A percentile compares a stretch with the other conserved stretches of the same genome.
Evolutionary conservation across 2,329 filamentous ascomycete genomes (phyloP).

Genomic region (Alternaria triticina): DNA sequence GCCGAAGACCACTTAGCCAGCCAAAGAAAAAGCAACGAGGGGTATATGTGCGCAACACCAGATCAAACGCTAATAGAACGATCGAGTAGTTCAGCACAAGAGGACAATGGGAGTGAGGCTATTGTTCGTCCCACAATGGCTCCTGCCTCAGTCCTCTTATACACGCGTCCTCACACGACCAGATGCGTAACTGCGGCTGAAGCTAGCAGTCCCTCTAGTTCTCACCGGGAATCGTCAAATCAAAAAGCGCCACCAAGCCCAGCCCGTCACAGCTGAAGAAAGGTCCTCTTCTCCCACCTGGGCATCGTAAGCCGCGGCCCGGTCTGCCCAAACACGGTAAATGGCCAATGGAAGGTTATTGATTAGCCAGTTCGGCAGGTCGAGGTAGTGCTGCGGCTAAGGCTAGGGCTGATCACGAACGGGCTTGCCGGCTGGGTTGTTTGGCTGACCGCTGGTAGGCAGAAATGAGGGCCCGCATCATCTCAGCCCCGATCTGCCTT

Average conservation of each 20-base stretch:
- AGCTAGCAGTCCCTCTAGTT: background rate
- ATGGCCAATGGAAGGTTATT: background rate
- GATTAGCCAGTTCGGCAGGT: background rate
- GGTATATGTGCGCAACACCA: conserved; percentile 1
- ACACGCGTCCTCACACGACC: background rate
- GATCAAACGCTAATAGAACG: background rate
- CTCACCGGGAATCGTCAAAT: background rate
- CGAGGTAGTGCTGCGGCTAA: background rate
- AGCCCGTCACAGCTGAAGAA: background rate
- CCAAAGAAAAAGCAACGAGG: conserved; percentile 5
- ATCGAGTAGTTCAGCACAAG: background rate
- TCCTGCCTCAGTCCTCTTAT: background rate
- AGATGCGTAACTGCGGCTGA: background rate
- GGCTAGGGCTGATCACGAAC: background rate
- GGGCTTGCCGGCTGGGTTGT: background rate
- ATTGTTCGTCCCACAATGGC: background rate
- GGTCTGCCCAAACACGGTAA: background rate
- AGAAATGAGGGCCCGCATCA: background rate
- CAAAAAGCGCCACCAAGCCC: background rate
- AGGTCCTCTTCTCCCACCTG: background rate
- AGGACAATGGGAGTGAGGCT: background rate
- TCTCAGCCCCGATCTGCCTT: background rate
- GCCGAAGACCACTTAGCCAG: background rate
- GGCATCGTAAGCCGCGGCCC: background rate
- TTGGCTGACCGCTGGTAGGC: background rate